Base-by-base conservation (phyloP, 768 basidiomycete genomes). In the Lanmaoa rubissima region DNA sequence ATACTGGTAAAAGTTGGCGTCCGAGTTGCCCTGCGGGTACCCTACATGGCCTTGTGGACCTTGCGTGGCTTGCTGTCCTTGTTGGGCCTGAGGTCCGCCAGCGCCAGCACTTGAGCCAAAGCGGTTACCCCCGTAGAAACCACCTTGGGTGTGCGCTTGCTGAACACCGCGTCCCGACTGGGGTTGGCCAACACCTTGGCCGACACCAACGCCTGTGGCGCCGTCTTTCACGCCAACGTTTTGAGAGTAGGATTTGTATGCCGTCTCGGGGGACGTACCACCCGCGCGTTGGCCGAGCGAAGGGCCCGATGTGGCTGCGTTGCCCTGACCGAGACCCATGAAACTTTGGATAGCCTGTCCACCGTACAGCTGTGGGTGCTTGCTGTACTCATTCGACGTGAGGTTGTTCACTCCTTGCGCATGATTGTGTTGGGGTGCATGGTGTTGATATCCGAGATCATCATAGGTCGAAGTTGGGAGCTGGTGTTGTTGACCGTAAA, bases 161-260 rank as follows among this genome's bases (percentile, higher is more conserved):
- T 80, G 82, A 21, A 74, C 76, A 2, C 70, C 76, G 10, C 80
- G 76, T 5, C 71, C 75, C 31, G 75, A 74, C 53, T 78, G 78
- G 13, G 74, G 74, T 39, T 68, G 66, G 1, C 62, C 62, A 5
- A 72, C 69, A 6, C 75, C 64, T 59, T 67, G 65, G 7, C 67
- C 73, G 19, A 77, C 75, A 14, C 79, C 76, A 39, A 75, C 79
- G 21, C 78, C 76, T 19, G 77, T 73, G 2, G 79, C 59, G 3
- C 82, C 82, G 54, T 88, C 89, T 75, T 89, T 88, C 12, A 79
- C 75, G 5, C 70, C 72, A n/a, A 72, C 75, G 48, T 72, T 73
- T 52, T 69, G 74, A 48, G 80, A 82, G 65, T 90, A 91, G 12
- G 87, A 85, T 67, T 92, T 91, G 74, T 89, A 91, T 16, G 86